Evolutionary conservation across 2,329 filamentous ascomycete genomes (phyloP).

Genomic region (Pestalotiopsis sp.): DNA sequence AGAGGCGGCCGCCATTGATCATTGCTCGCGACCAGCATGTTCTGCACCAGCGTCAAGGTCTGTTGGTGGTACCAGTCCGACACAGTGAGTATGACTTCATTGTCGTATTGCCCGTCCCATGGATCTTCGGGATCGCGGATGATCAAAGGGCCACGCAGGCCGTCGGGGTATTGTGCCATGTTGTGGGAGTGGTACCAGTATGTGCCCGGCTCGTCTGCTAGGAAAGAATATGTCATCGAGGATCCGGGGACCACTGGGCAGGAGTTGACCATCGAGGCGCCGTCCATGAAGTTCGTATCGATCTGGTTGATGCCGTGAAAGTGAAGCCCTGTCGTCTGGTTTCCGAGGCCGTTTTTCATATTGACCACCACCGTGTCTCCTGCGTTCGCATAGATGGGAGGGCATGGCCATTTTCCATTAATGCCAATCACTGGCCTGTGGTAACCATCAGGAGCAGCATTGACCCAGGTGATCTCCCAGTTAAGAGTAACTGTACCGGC

Average conservation of each 20-base stretch:
- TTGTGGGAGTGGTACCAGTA: slow-evolving; percentile 66
- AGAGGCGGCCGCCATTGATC: slow-evolving; percentile 40
- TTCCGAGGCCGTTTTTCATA: slow-evolving; percentile 51
- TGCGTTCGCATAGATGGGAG: slow-evolving; percentile 55
- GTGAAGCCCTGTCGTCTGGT: slow-evolving; percentile 54
- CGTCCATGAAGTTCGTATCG: slow-evolving; percentile 62
- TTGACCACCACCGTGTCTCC: slow-evolving; percentile 55
- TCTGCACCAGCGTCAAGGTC: slow-evolving; percentile 36
- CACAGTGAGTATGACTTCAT: slow-evolving; percentile 60
- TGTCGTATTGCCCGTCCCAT: slow-evolving; percentile 55
- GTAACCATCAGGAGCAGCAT: slow-evolving; percentile 62
- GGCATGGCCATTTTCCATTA: slow-evolving; percentile 67
- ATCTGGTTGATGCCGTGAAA: slow-evolving; percentile 67
- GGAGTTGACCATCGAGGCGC: slow-evolving; percentile 57
- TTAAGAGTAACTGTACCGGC: slow-evolving; percentile 54
- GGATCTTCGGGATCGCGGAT: slow-evolving; percentile 60
- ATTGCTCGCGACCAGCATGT: slow-evolving; percentile 44
- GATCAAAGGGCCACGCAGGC: slow-evolving; percentile 64
- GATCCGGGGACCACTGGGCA: slow-evolving; percentile 56
- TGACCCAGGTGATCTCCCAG: slow-evolving; percentile 66
- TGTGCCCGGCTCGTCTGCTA: slow-evolving; percentile 44
- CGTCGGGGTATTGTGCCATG: slow-evolving; percentile 68
- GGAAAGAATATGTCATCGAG: slow-evolving; percentile 60
- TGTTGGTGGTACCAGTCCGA: slow-evolving; percentile 55
- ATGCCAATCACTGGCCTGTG: slow-evolving; percentile 64